phyloP scores from a whole-genome alignment of 2,329 filamentous ascomycete genomes.

The Leptographium procerum region DNA sequence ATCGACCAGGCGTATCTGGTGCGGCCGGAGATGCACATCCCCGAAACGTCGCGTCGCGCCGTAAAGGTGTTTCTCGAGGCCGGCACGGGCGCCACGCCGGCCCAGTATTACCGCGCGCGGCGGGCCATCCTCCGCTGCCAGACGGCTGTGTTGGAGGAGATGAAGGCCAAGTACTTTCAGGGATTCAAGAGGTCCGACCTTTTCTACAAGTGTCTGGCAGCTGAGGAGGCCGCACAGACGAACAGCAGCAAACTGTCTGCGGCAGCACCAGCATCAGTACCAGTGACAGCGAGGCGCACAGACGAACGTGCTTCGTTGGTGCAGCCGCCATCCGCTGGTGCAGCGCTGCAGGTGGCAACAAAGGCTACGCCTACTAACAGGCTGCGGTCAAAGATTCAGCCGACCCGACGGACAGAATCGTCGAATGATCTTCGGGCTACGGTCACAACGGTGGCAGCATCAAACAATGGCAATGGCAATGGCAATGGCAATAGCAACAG shows the following conservation, averaged over 20 bases:
- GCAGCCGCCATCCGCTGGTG: background rate
- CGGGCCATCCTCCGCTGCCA: conserved; percentile 74
- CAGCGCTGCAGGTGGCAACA: background rate
- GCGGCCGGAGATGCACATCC: conserved; percentile 68
- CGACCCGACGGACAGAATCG: conserved; percentile 32
- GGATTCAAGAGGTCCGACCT: conserved; percentile 87
- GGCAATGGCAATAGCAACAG: conserved; percentile 19
- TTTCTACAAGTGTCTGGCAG: conserved; percentile 90
- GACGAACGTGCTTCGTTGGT: background rate
- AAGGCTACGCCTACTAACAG: background rate
- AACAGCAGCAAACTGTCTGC: conserved; percentile 1
- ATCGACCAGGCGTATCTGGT: conserved; percentile 85
- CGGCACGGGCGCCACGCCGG: conserved; percentile 62
- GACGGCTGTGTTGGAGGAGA: conserved; percentile 69
- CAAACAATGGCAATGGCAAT: conserved; percentile 10
- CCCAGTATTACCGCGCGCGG: conserved; percentile 74
- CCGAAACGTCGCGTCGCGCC: conserved; percentile 53
- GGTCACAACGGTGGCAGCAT: conserved; percentile 25
- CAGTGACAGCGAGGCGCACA: background rate
- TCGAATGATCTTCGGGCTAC: conserved; percentile 33
- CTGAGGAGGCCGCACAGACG: conserved; percentile 57
- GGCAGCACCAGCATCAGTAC: conserved; percentile 6
- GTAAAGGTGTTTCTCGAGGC: conserved; percentile 71
- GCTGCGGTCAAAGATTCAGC: conserved; percentile 3
- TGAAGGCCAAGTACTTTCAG: conserved; percentile 70